Percentiles rank a stretch among this genome's conserved stretches.
Evolutionary conservation across 1,284 basidiomycete genomes (phyloP).

Genomic region (Schizophyllum amplum): DNA sequence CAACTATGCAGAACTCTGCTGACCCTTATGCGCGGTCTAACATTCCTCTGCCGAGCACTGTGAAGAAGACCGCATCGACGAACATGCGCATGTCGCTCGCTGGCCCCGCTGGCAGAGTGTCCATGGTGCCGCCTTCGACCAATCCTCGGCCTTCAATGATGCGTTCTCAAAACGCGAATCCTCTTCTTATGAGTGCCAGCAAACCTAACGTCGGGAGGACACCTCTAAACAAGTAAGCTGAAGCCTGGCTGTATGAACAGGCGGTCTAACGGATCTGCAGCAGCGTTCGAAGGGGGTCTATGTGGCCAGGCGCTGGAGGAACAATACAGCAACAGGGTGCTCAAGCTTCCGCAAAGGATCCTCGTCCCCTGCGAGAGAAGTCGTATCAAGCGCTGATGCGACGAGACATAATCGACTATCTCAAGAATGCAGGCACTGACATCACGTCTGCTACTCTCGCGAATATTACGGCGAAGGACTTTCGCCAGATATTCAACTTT

Average conservation of each 20-base stretch:
- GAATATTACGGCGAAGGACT: conserved; percentile 77
- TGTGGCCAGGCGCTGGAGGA: conserved; percentile 36
- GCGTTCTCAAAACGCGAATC: conserved; percentile 57
- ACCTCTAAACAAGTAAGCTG: conserved; percentile 60
- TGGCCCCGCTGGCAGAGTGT: conserved; percentile 53
- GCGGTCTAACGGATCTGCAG: conserved; percentile 22
- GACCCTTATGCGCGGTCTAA: conserved; percentile 47
- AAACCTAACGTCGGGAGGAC: conserved; percentile 66
- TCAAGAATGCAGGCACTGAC: conserved; percentile 55
- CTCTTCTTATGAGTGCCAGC: conserved; percentile 58
- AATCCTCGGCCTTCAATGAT: conserved; percentile 57
- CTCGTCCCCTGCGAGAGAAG: conserved; percentile 66
- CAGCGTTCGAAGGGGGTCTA: conserved; percentile 60
- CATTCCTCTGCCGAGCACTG: conserved; percentile 52
- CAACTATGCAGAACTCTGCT: conserved; percentile 45
- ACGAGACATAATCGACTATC: conserved; percentile 64
- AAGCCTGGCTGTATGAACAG: conserved; percentile 1
- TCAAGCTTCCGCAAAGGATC: conserved; percentile 49
- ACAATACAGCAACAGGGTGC: conserved; percentile 17
- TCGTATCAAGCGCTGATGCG: conserved; percentile 67
- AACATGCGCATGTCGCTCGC: conserved; percentile 58
- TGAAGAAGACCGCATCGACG: conserved; percentile 45
- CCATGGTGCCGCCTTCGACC: conserved; percentile 35
- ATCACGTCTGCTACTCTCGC: conserved; percentile 57
- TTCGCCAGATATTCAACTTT: conserved; percentile 72